Conservation (phyloP, 2,329 filamentous ascomycete species). For the Tolypocladium endophyticum region DNA sequence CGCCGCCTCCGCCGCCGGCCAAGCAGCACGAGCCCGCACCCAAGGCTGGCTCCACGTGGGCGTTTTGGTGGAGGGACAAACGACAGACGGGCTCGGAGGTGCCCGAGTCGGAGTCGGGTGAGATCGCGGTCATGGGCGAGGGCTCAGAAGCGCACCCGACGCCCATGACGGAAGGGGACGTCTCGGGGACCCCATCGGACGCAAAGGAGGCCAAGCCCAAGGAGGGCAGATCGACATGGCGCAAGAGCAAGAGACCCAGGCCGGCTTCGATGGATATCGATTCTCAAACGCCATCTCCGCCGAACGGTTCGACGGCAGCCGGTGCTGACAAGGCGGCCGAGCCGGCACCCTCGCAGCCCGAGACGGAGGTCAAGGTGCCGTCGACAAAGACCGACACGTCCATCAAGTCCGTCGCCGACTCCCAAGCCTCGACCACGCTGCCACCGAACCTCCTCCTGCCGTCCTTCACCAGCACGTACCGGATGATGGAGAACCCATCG, state of each 20-base stretch:
- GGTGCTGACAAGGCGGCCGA: conserved; percentile 1
- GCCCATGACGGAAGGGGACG: conserved; percentile 31
- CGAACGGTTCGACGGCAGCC: conserved; percentile 1
- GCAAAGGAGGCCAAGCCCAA: conserved; percentile 18
- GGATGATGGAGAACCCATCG: conserved; percentile 55
- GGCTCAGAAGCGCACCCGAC: conserved; percentile 45
- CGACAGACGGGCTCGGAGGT: conserved; percentile 22
- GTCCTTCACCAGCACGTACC: conserved; percentile 59
- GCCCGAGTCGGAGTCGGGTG: conserved; percentile 29
- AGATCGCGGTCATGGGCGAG: conserved; percentile 48
- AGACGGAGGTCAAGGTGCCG: conserved; percentile 8
- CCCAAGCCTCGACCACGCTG: conserved; percentile 31
- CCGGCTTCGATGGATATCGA: conserved; percentile 39
- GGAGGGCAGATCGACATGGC: conserved; percentile 23
- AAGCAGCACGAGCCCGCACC: conserved; percentile 25
- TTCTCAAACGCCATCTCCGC: conserved; percentile 18
- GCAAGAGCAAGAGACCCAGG: conserved; percentile 33
- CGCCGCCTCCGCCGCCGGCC: conserved; percentile 19
- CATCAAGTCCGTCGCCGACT: conserved; percentile 24
- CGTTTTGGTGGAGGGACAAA: conserved; percentile 63
- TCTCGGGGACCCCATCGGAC: conserved; percentile 23
- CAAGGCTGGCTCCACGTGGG: conserved; percentile 59
- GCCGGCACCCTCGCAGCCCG: conserved; percentile 1
- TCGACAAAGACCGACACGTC: conserved; percentile 8
- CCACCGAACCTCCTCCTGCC: conserved; percentile 58